Percentiles rank a stretch among this genome's conserved stretches.
Conservation (phyloP, 768 basidiomycete genomes). For the Rhodotorula sphaerocarpa region DNA sequence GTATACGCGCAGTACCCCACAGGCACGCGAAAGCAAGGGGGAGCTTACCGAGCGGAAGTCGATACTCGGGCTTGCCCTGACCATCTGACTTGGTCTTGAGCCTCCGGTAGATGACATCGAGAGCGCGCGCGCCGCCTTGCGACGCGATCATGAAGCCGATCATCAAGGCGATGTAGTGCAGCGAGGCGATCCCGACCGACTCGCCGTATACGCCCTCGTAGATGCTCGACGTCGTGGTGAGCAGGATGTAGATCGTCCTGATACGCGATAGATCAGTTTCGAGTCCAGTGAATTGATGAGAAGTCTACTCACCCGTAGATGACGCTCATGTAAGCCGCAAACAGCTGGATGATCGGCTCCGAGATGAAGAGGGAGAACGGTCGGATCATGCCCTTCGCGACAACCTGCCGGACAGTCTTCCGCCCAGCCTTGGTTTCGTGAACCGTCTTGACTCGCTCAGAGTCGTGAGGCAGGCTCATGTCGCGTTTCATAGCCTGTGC, state of each 20-base stretch:
- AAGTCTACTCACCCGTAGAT: constrained; percentile 51
- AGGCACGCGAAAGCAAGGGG: constrained; percentile 5
- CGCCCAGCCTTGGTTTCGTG: constrained; percentile 38
- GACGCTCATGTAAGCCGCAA: constrained; percentile 63
- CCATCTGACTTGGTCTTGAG: constrained; percentile 53
- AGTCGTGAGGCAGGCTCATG: constrained; percentile 28
- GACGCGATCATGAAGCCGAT: constrained; percentile 54
- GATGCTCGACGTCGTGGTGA: constrained; percentile 34
- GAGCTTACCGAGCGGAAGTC: constrained; percentile 31
- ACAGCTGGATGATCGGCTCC: constrained; percentile 40
- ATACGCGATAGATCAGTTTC: too few relatives aligned
- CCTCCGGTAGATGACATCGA: constrained; percentile 55
- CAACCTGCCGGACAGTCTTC: constrained; percentile 42
- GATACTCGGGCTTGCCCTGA: constrained; percentile 53
- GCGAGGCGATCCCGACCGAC: constrained; percentile 53
- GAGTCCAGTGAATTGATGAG: too few relatives aligned
- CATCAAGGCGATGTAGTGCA: constrained; percentile 62
- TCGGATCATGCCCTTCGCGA: constrained; percentile 54
- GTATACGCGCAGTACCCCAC: too few relatives aligned
- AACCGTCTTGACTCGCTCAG: constrained; percentile 34
- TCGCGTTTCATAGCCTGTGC: constrained; percentile 40
- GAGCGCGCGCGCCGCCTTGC: constrained; percentile 45
- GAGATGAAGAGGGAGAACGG: constrained; percentile 57
- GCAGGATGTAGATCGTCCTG: constrained; percentile 34
- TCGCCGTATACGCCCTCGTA: constrained; percentile 49